Evolutionary conservation across 805 yeast species (phyloP), one percentile per base, ranked within the genome.

Genomic region (Cyberlindnera misumaiensis): DNA sequence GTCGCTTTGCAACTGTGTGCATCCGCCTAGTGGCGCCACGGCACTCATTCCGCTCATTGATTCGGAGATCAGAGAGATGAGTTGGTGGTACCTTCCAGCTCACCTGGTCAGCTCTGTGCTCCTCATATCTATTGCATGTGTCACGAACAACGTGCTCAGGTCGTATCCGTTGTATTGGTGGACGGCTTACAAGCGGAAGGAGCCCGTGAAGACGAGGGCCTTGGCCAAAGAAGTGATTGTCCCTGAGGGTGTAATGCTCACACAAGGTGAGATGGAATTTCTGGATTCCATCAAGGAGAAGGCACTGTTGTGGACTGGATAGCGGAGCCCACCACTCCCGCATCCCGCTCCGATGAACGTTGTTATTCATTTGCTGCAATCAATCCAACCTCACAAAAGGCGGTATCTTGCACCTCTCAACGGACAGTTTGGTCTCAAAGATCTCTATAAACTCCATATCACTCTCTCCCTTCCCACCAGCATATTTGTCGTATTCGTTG

Each of bases 401-500:
- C 1, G 96, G 96, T 28, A 72, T 65, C 41, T 66, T 64, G 12
- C 48, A 50, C 28, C 60, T 59, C 45, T 75, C 73, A 22, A 76
- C 68, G 42, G 56, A 57, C 34, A 86, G 53, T 10, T 65, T 67
- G 2, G 87, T 83, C 51, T 79, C 77, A 71, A 85, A 89, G 55
- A 77, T 67, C 59, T 93, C 96, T 40, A 90, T 85, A 47, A 84
- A 86, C 59, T 87, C 95, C 54, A 89, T 69, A 62, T 90, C 98
- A 38, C 80, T 83, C 50, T 86, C 96, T 17, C 90, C 93, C 62
- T 90, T 90, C 8, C 96, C 97, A 51, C 85, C 80, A 5, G 97
- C 94, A 60, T 87, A 90, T 57, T 85, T 79, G 40, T 83, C 85
- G 59, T 90, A 90, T 59, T 90, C 98, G 57, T 88, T 96, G 59